Evolutionary conservation across 768 basidiomycete genomes (phyloP), one percentile per base, ranked within the genome.

Genomic region (Hemileccinum rubropunctum): DNA sequence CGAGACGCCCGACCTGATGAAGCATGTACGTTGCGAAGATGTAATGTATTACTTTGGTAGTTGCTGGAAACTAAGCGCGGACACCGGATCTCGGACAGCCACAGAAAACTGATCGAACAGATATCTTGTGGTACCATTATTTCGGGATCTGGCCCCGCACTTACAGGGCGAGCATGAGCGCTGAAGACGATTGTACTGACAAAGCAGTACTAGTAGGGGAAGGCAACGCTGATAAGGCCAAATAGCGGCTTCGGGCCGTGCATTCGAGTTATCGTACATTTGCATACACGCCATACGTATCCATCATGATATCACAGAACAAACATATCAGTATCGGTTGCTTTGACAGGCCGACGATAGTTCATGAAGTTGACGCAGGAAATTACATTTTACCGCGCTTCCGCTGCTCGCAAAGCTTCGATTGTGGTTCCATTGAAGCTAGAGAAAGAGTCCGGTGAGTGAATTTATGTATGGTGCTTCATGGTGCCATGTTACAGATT

Each of bases 351-450:
- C n/a, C 6, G 18, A 12, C 11, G 38, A 40, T 26, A n/a, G n/a
- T n/a, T n/a, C n/a, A n/a, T n/a, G n/a, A n/a, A n/a, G n/a, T 32
- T n/a, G 33, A 26, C 13, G 11, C 14, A 23, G 3, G 14, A 28
- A 27, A 6, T 20, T 20, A 1, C 32, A 14, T 17, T 14, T 42
- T 18, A 61, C 42, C 15, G 3, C 5, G 47, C n/a, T n/a, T n/a
- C n/a, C n/a, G n/a, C 42, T 15, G 38, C 52, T 14, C 45, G 50
- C 42, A 54, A 45, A 8, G 26, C 55, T 26, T 49, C 53, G 1
- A 52, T 2, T 1, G 56, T 62, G 9, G 47, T 59, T 42, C 62
- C 62, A 12, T 14, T 50, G 7, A 12, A 20, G 33, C 62, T 65
- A 17, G 15, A 17, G 14, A 34, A 27, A 34, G 11, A 15, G 21